Conservation (phyloP, 768 basidiomycete genomes). For the Boletus rubroflammeus region DNA sequence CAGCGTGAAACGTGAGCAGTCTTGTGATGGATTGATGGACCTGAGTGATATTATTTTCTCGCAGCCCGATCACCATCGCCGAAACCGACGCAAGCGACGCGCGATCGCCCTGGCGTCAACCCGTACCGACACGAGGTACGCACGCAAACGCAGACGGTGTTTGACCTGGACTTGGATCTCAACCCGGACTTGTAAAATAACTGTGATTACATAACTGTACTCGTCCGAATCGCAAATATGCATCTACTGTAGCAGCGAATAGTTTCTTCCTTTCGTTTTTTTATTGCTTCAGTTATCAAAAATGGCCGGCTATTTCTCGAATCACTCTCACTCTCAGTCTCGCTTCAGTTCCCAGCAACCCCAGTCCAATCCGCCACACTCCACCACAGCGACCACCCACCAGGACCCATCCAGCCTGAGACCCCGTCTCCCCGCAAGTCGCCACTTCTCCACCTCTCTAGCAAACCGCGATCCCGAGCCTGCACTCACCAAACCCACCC, state of each 20-base stretch:
- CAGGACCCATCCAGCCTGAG: constrained; percentile 33
- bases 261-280: neutral
- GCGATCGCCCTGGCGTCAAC: constrained; percentile 53
- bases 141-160: constrained; percentile 56
- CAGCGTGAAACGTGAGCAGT: constrained; percentile 65
- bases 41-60: constrained; percentile 5
- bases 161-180: constrained; percentile 80
- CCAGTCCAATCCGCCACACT: constrained; percentile 12
- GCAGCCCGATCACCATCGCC: constrained; percentile 65
- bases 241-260: neutral
- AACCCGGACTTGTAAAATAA: constrained; percentile 66
- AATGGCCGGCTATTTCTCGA: constrained; percentile 80
- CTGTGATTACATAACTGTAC: constrained; percentile 23
- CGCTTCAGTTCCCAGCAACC: constrained; percentile 60
- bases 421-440: constrained; percentile 56
- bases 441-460: constrained; percentile 69
- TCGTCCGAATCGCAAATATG: constrained; percentile 9
- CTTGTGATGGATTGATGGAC: constrained; percentile 1
- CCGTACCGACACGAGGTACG: constrained; percentile 71
- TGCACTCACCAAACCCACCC: constrained; percentile 39
- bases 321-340: constrained; percentile 64
- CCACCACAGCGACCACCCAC: neutral
- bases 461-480: constrained; percentile 36
- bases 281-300: constrained; percentile 29
- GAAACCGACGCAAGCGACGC: constrained; percentile 42